Conservation (phyloP, 2,329 filamentous ascomycete species). For the Xylariales sp. region DNA sequence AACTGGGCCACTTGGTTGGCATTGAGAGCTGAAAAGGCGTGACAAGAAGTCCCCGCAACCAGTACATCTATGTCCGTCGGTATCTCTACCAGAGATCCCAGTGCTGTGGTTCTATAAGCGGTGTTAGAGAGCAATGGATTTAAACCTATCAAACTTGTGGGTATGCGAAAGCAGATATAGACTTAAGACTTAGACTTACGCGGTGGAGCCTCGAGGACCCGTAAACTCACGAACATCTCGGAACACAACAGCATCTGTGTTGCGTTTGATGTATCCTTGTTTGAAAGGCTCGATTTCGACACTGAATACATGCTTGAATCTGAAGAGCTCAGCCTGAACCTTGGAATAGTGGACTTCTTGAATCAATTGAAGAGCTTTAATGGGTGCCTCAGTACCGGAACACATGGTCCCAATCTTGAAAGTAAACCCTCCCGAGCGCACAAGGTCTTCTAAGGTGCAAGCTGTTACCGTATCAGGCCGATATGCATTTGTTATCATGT, state of each 20-base stretch:
- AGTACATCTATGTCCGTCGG: conserved; percentile 59
- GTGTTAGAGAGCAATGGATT: conserved; percentile 2
- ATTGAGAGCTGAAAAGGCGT: conserved; percentile 69
- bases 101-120: conserved; percentile 55
- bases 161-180: too few relatives aligned
- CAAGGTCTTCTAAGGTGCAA: too few relatives aligned
- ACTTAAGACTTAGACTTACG: conserved; percentile 36
- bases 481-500: neutral
- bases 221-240: conserved; percentile 55
- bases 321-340: conserved; percentile 29
- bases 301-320: conserved; percentile 53
- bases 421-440: conserved; percentile 19
- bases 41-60: conserved; percentile 70
- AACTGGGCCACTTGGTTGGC: conserved; percentile 37
- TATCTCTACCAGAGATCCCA: conserved; percentile 54
- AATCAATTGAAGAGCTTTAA: conserved; percentile 61
- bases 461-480: neutral
- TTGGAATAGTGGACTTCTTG: conserved; percentile 29
- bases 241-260: conserved; percentile 52
- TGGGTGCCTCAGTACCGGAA: conserved; percentile 72
- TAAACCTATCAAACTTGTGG: neutral
- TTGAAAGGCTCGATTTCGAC: conserved; percentile 62
- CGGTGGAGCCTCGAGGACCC: conserved; percentile 25
- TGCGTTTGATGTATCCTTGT: conserved; percentile 60
- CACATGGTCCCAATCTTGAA: conserved; percentile 66